A percentile compares a stretch with the other conserved stretches of the same genome.
Evolutionary conservation across 805 yeast species (phyloP).

Genomic region (Hagleromyces aurorensis): DNA sequence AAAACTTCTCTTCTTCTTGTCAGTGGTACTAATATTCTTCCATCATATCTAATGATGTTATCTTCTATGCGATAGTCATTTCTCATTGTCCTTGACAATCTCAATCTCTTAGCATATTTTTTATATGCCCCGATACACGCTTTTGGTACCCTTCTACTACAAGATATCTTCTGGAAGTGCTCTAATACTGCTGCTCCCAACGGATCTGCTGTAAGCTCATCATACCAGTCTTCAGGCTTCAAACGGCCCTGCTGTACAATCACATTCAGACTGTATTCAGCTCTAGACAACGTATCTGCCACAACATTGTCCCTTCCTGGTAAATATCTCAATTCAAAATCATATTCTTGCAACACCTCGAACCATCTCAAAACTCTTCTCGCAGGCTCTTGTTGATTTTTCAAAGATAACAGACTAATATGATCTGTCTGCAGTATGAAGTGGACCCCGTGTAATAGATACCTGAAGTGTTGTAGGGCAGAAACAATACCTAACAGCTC

Average conservation of each 20-base stretch:
- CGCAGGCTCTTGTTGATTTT: constrained; percentile 8
- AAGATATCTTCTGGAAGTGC: no score
- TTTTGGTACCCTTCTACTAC: no score
- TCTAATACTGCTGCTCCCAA: no score
- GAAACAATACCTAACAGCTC: constrained; percentile 9
- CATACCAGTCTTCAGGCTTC: no score
- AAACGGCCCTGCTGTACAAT: no score
- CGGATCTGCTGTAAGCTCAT: no score
- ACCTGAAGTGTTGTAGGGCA: constrained; percentile 11
- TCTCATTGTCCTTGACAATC: no score
- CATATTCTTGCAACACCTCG: constrained; percentile 7
- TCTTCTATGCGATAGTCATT: no score
- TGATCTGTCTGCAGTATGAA: constrained; percentile 10
- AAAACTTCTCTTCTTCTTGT: neutral
- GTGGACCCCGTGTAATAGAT: constrained; percentile 7
- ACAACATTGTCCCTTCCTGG: constrained; percentile 9
- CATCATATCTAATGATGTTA: no score
- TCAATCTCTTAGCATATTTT: no score
- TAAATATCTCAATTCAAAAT: constrained; percentile 9
- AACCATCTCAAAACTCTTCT: constrained; percentile 7
- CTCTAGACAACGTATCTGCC: constrained; percentile 12
- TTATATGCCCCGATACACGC: no score
- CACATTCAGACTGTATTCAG: constrained; percentile 1
- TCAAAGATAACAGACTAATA: constrained; percentile 4
- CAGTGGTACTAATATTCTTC: no score